phyloP scores from a whole-genome alignment of 2,329 filamentous ascomycete genomes.

The Aspergillus calidoustus region DNA sequence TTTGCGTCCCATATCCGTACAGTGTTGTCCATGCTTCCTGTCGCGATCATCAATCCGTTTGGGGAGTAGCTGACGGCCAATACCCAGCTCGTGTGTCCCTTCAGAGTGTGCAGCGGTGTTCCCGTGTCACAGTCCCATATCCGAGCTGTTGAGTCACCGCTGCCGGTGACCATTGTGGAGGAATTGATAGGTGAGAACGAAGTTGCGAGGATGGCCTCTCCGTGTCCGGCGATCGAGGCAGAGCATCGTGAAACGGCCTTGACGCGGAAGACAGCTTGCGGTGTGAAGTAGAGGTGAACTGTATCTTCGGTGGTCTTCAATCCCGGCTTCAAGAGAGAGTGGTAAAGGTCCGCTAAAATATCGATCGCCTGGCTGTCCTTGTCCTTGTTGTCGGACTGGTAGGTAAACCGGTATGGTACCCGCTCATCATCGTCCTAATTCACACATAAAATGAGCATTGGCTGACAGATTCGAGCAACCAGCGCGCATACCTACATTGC shows the following conservation, averaged over 20 bases:
- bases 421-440: conserved; percentile 61
- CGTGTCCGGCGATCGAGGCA: conserved; percentile 86
- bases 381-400: conserved; percentile 48
- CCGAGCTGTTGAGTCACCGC: conserved; percentile 86
- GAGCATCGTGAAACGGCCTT: conserved; percentile 90
- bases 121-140: conserved; percentile 96
- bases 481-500: conserved; percentile 59
- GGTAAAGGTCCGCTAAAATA: conserved; percentile 54
- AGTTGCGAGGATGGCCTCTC: conserved; percentile 83
- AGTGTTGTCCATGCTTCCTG: conserved; percentile 90
- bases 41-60: conserved; percentile 79
- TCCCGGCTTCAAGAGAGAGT: conserved; percentile 55
- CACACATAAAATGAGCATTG: conserved; percentile 1
- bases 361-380: conserved; percentile 46
- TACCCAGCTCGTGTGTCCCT: conserved; percentile 89
- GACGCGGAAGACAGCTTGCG: conserved; percentile 92
- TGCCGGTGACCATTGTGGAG: conserved; percentile 80
- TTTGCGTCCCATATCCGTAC: conserved; percentile 88
- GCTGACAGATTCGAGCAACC: not conserved
- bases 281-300: conserved; percentile 68
- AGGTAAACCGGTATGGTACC: conserved; percentile 70
- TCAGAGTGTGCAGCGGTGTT: conserved; percentile 82
- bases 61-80: conserved; percentile 85
- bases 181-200: conserved; percentile 83
- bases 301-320: conserved; percentile 64